Conservation (phyloP, 768 basidiomycete species). For the Coprinopsis strossmayeri region DNA sequence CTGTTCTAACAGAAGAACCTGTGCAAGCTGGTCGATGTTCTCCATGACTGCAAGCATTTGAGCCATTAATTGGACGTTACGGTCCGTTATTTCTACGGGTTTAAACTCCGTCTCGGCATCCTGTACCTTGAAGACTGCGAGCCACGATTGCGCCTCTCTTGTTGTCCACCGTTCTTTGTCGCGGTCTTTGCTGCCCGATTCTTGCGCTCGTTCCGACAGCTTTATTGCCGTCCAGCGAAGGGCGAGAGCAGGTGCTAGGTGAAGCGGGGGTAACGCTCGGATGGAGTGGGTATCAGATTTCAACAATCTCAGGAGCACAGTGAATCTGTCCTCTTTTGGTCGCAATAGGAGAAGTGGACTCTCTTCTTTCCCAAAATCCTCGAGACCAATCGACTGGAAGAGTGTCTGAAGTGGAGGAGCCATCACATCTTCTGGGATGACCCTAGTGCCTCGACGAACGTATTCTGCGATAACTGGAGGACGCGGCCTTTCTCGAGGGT, state of each 20-base stretch:
- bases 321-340: constrained; percentile 43
- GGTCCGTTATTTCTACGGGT: constrained; percentile 32
- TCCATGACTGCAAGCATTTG: constrained; percentile 58
- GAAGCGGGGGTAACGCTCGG: constrained; percentile 36
- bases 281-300: constrained; percentile 47
- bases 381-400: constrained; percentile 32
- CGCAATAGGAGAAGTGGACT: constrained; percentile 42
- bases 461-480: constrained; percentile 44
- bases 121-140: constrained; percentile 37
- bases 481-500: constrained; percentile 17
- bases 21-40: constrained; percentile 50
- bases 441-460: constrained; percentile 60
- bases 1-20: constrained; percentile 52
- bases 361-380: constrained; percentile 23
- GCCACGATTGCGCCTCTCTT: constrained; percentile 52
- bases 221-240: constrained; percentile 56
- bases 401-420: constrained; percentile 46
- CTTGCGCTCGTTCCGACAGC: constrained; percentile 45
- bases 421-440: constrained; percentile 50
- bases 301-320: constrained; percentile 49
- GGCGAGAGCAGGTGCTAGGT: constrained; percentile 46
- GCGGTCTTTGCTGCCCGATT: constrained; percentile 47
- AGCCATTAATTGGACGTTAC: constrained; percentile 63
- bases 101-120: constrained; percentile 14
- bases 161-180: constrained; percentile 66